Base-by-base conservation (phyloP, 768 basidiomycete genomes). In the Pleurotus sapidus region DNA sequence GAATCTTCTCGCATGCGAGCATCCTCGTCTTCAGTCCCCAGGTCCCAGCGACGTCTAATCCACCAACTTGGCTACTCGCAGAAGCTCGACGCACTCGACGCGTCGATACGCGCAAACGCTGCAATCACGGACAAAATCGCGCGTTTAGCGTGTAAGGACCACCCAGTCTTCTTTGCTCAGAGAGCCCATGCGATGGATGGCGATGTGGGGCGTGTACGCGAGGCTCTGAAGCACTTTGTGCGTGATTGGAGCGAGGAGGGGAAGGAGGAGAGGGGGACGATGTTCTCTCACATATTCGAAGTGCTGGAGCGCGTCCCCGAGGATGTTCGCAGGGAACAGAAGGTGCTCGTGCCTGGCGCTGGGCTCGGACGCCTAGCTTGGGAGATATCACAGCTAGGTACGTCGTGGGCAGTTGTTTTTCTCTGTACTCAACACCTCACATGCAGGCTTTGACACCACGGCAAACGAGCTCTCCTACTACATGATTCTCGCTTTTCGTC, bases 191-290 rank as follows among this genome's bases (percentile, higher is more conserved):
- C 30, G 11, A 2, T 34, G 24, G 17, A 25, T 46, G 39, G 30
- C 15, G 30, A 53, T 37, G 42, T 23, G 39, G 57, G 74, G 20
- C 74, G 82, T 12, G 81, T 82, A 4, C 70, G 81, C 9, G 85
- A 88, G 66, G 67, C 83, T 1, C 64, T 90, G 59, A 87, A 86
- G 68, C 88, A 89, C 65, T 85, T 86, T 58, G 76, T 88, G 20
- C 76, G 87, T 4, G 87, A 90, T 64, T 89, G 87, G 88, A 86
- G 84, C 62, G 65, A 67, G 5, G 84, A 85, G 58, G 87, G 87
- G 1, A 63, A 65, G 1, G 40, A 38, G 5, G 87, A 90, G 67
- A 77, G 88, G n/a, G 71, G 71, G 3, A 70, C 65, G 46, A 84
- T 84, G 23, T 84, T 87, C 59, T 61, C 68, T 20, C 86, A 86